Base-by-base conservation (phyloP, 2,329 filamentous ascomycete species). In the Truncatella angustata region DNA sequence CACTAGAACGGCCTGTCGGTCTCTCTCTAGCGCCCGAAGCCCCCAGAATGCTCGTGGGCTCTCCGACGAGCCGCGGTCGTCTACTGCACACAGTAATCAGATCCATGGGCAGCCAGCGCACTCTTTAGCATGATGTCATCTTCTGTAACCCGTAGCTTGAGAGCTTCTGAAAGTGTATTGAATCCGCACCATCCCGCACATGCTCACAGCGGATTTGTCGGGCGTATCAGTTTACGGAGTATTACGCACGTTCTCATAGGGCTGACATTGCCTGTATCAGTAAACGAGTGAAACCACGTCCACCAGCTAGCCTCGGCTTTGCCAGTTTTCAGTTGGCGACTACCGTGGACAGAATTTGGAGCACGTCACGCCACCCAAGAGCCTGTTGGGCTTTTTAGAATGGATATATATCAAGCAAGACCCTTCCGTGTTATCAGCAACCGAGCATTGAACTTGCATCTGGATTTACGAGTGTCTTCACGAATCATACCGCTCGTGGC, bases 371-470 rank as follows among this genome's bases (percentile, higher is more conserved):
- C 28, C 28, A 32, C 12, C 28, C 28, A 12, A 12, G 12, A 32
- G 28, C 28, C 28, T 7, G 6, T 12, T 32, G 28, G 28, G 7
- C 6, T 6, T 39, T 39, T n/a, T 26, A 46, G 43, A 28, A 46
- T 46, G 43, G n/a, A 10, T 28, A 46, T 46, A 46, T 46, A 46
- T 46, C 43, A 26, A n/a, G 21, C n/a, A 46, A 24, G 16, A 24
- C n/a, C 43, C n/a, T 32, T 16, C 26, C 26, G 28, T 28, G 10
- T 44, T 24, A 44, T 12, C 10, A 30, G n/a, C 40, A n/a, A 44
- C 24, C 40, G 12, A 12, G n/a, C 21, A 30, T 16, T 14, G 18
- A 30, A 26, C 40, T n/a, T n/a, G n/a, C n/a, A n/a, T n/a, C n/a
- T n/a, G n/a, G n/a, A n/a, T n/a, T n/a, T n/a, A n/a, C n/a, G n/a